Evolutionary conservation across 2,329 filamentous ascomycete genomes (phyloP).

Genomic region (Cytospora chrysosperma): DNA sequence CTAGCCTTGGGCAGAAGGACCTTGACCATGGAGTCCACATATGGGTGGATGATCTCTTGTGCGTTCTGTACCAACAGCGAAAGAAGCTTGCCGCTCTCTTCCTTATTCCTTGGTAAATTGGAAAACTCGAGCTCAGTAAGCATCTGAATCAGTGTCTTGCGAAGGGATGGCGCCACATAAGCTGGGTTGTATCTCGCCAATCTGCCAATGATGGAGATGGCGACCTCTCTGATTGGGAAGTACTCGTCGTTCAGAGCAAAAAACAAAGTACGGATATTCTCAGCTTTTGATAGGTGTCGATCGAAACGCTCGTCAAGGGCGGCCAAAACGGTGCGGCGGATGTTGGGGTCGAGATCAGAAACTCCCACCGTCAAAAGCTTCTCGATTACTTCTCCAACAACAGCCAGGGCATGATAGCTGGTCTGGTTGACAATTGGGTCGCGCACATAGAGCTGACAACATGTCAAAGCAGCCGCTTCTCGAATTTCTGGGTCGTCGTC

Average conservation of each 20-base stretch:
- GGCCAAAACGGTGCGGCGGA: constrained; percentile 81
- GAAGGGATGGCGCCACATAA: constrained; percentile 92
- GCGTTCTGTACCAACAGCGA: constrained; percentile 92
- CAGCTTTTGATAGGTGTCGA: constrained; percentile 91
- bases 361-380: constrained; percentile 93
- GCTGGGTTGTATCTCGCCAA: constrained; percentile 89
- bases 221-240: constrained; percentile 88
- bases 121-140: constrained; percentile 96
- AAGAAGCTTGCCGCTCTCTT: constrained; percentile 91
- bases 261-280: constrained; percentile 95
- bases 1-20: constrained; percentile 91
- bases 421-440: constrained; percentile 98
- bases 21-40: constrained; percentile 93
- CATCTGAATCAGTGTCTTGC: constrained; percentile 93
- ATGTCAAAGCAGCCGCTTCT: constrained; percentile 91
- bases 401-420: constrained; percentile 92
- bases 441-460: constrained; percentile 94
- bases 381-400: constrained; percentile 97
- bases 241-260: constrained; percentile 94
- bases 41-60: constrained; percentile 89
- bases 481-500: constrained; percentile 92
- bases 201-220: constrained; percentile 94
- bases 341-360: constrained; percentile 85
- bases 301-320: constrained; percentile 94
- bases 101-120: constrained; percentile 89